Percentiles rank a stretch among this genome's conserved stretches.
Evolutionary conservation across 129 eudicot genomes (phyloP).

Genomic region (Flaveria robusta): DNA sequence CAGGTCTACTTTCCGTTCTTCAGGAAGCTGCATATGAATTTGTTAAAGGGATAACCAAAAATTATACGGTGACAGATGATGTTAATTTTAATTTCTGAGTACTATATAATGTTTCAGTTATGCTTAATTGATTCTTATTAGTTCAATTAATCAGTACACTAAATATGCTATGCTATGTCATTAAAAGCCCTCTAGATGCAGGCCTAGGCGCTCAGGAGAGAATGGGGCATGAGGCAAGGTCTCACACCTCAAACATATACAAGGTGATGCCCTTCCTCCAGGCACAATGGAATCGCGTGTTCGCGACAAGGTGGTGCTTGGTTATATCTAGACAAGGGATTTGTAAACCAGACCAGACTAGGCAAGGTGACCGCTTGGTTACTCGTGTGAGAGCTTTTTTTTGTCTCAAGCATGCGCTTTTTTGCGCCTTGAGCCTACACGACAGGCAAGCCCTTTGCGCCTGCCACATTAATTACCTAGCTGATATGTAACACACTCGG

Average conservation of each 20-base stretch:
- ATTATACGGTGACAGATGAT: not conserved
- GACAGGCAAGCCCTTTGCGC: too few relatives aligned
- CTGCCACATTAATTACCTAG: not conserved
- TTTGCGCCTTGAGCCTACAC: not conserved
- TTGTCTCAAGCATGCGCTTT: not conserved
- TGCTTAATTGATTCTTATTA: not conserved
- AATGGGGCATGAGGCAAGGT: not conserved
- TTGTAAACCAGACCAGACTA: not conserved
- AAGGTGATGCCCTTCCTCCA: not conserved
- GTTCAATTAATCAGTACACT: not conserved
- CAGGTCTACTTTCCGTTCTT: conserved; percentile 79
- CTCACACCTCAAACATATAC: not conserved
- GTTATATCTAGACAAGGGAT: not conserved
- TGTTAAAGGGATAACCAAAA: not conserved
- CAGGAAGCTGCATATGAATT: conserved; percentile 62
- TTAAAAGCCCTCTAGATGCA: not conserved
- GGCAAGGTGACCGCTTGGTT: not conserved
- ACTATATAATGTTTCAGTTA: not conserved
- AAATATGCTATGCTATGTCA: not conserved
- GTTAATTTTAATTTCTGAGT: not conserved
- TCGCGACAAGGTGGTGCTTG: not conserved
- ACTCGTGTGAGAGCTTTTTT: not conserved
- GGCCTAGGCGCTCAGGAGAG: not conserved
- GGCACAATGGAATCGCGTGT: not conserved
- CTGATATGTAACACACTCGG: not conserved